A percentile compares a stretch with the other conserved stretches of the same genome.
These are phyloP conservation scores for Paramecium octaurelia DNA, from an alignment of 73 alveolate genomes.

Conservation along the genomic window DNA sequence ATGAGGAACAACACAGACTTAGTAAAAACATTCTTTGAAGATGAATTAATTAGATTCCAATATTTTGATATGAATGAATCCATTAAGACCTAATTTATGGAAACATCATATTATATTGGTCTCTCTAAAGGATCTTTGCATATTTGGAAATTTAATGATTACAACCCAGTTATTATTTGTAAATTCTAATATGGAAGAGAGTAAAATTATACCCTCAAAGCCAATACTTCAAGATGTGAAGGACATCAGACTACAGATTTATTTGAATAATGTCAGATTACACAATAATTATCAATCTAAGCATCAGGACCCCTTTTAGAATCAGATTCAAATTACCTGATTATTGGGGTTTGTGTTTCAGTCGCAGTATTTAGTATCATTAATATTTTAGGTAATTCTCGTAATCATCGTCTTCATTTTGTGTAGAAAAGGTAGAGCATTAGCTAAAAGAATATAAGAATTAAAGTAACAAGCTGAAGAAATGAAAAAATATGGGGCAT, in stretches of 20 bases:
- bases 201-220: background rate
- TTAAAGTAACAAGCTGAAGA: background rate
- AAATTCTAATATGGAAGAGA: conserved; percentile 12
- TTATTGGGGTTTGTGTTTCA: background rate
- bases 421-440: background rate
- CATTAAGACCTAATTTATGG: background rate
- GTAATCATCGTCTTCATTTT: background rate
- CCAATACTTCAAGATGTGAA: background rate
- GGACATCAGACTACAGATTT: background rate
- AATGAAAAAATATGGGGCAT: conserved; percentile 25
- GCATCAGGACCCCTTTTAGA: conserved; percentile 11
- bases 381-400: background rate
- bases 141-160: conserved; percentile 19
- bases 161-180: conserved; percentile 15
- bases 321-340: background rate
- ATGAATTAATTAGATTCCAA: conserved; percentile 28
- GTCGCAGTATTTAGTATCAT: background rate
- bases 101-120: conserved; percentile 10
- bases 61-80: conserved; percentile 3
- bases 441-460: background rate
- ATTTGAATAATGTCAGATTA: background rate
- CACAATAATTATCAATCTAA: background rate
- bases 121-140: background rate
- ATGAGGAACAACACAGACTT: background rate
- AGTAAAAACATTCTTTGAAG: background rate